Evolutionary conservation across 73 alveolate genomes (phyloP).

Genomic region (Tetrahymena malaccensis): DNA sequence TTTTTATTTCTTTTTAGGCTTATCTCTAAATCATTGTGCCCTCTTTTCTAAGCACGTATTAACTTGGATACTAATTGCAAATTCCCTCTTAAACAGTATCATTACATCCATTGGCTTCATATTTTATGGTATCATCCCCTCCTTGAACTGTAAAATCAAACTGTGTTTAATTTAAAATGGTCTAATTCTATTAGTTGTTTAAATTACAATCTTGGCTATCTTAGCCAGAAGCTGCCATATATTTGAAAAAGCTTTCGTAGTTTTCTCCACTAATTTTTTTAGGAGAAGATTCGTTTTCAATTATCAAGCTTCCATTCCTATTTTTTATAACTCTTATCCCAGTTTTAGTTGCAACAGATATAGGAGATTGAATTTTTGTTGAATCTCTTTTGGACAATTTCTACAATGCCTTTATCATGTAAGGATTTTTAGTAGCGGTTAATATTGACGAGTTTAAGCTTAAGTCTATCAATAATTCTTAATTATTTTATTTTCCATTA

Average conservation of each 20-base stretch:
- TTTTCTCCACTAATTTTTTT: not conserved
- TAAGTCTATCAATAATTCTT: not conserved
- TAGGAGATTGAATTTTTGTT: not conserved
- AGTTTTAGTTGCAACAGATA: not conserved
- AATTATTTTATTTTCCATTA: not conserved
- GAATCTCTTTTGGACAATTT: not conserved
- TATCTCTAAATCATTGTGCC: not conserved
- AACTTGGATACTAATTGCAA: not conserved
- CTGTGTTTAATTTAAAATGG: not conserved
- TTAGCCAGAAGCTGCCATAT: not conserved
- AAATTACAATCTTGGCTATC: not conserved
- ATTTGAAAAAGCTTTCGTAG: not conserved
- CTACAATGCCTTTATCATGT: not conserved
- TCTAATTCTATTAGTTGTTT: not conserved
- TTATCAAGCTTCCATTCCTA: not conserved
- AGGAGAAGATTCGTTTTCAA: not conserved
- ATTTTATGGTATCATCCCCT: not conserved
- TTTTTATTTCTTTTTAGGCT: not conserved
- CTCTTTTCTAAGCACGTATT: not conserved
- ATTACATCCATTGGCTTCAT: not conserved
- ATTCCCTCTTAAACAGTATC: not conserved
- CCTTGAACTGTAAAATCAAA: not conserved
- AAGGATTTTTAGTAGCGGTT: not conserved
- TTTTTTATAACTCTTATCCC: not conserved
- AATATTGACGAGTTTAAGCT: not conserved